Conservation (phyloP, 2,329 filamentous ascomycete species). For the Alternaria novae-zelandiae region DNA sequence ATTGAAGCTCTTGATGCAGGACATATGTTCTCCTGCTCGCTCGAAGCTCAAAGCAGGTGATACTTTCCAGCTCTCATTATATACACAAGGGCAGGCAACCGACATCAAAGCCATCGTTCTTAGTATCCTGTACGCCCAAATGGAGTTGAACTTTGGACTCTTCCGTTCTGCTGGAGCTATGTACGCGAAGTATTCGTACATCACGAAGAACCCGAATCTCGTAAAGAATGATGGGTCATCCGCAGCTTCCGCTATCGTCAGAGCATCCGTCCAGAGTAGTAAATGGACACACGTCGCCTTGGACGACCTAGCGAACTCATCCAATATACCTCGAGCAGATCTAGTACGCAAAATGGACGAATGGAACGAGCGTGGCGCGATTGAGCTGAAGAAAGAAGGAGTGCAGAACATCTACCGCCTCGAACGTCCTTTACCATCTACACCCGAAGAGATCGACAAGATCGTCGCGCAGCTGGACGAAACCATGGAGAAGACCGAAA, state of each 20-base stretch:
- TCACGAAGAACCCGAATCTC: slow-evolving; percentile 36
- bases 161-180: slow-evolving; percentile 63
- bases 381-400: slow-evolving; percentile 61
- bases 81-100: slow-evolving; percentile 55
- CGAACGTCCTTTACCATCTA: slow-evolving; percentile 55
- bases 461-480: slow-evolving; percentile 58
- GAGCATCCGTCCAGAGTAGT: slow-evolving; percentile 49
- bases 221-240: slow-evolving; percentile 49
- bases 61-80: slow-evolving; percentile 56
- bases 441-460: slow-evolving; percentile 49
- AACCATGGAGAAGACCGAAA: slow-evolving; percentile 60
- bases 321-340: slow-evolving; percentile 52
- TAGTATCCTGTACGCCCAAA: slow-evolving; percentile 63
- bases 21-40: slow-evolving; percentile 56
- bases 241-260: slow-evolving; percentile 55
- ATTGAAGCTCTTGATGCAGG: slow-evolving; percentile 56
- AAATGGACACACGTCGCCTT: slow-evolving; percentile 60
- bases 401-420: slow-evolving; percentile 63
- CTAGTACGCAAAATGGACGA: slow-evolving; percentile 63
- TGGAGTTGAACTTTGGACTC: slow-evolving; percentile 65
- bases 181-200: slow-evolving; percentile 63
- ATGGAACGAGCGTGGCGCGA: slow-evolving; percentile 57
- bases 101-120: slow-evolving; percentile 62
- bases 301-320: slow-evolving; percentile 43
- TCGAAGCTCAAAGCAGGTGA: slow-evolving; percentile 47